phyloP scores from a whole-genome alignment of 2,329 filamentous ascomycete species.

The Lomentospora prolificans region DNA sequence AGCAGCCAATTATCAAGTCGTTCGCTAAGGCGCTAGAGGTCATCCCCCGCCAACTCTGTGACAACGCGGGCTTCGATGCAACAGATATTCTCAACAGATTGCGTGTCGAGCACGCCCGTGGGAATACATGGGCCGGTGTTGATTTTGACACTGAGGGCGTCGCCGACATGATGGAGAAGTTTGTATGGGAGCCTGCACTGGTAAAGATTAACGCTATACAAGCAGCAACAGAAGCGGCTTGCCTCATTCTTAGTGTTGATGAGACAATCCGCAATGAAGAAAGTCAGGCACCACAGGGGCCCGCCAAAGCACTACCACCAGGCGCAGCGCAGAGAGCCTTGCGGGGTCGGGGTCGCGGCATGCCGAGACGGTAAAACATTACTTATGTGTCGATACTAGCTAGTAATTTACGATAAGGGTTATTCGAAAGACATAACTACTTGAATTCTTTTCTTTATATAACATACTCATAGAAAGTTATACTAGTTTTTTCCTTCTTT shows the following conservation, averaged over 20 bases:
- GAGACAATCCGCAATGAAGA: conserved; percentile 99
- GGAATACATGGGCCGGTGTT: conserved; percentile 87
- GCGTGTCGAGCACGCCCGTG: conserved; percentile 91
- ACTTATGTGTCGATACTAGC: too few species aligned
- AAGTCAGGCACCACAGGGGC: conserved; percentile 73
- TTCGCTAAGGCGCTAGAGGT: conserved; percentile 97
- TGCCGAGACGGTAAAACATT: conserved; percentile 83
- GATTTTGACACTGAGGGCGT: conserved; percentile 91
- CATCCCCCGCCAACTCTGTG: conserved; percentile 91
- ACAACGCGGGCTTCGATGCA: conserved; percentile 96
- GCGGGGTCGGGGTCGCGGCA: conserved; percentile 72
- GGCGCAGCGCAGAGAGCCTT: conserved; percentile 84
- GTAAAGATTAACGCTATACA: conserved; percentile 97
- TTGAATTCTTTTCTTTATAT: too few species aligned
- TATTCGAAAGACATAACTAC: too few species aligned
- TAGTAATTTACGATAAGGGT: too few species aligned
- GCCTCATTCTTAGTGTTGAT: conserved; percentile 90
- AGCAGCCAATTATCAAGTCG: conserved; percentile 94
- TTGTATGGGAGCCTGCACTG: conserved; percentile 94
- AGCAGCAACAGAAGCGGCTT: conserved; percentile 89
- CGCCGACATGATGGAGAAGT: conserved; percentile 85
- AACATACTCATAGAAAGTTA: too few species aligned
- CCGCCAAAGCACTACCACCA: conserved; percentile 62
- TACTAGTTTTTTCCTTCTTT: too few species aligned
- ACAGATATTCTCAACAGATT: conserved; percentile 96